These are phyloP conservation scores for Hebeloma cylindrosporum DNA, from an alignment of 768 basidiomycete species.

Conservation along the genomic window DNA sequence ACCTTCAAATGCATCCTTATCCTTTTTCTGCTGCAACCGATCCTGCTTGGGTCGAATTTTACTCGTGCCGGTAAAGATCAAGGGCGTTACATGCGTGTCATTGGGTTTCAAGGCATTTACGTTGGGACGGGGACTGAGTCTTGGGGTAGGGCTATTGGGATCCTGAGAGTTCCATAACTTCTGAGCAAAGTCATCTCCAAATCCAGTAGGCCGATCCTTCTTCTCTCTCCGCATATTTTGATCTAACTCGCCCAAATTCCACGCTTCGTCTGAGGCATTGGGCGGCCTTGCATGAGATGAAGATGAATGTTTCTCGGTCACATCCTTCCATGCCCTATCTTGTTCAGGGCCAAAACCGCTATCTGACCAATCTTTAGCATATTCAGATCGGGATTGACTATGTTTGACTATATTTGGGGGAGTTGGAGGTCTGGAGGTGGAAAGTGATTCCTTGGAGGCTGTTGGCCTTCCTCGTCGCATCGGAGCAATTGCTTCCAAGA, in stretches of 20 bases:
- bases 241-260: slow-evolving; percentile 34
- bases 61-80: slow-evolving; percentile 30
- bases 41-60: slow-evolving; percentile 24
- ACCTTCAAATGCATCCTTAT: slow-evolving; percentile 80
- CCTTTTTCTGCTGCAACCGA: slow-evolving; percentile 22
- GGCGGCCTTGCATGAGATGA: slow-evolving; percentile 4
- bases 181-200: slow-evolving; percentile 68
- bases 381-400: slow-evolving; percentile 10
- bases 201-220: slow-evolving; percentile 38
- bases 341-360: slow-evolving; percentile 40
- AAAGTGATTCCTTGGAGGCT: slow-evolving; percentile 25
- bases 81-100: slow-evolving; percentile 23
- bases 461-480: slow-evolving; percentile 72
- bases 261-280: slow-evolving; percentile 35
- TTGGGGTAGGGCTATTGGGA: slow-evolving; percentile 21
- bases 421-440: slow-evolving; percentile 35
- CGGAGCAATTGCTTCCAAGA: slow-evolving; percentile 76
- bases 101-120: slow-evolving; percentile 18
- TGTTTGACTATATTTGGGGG: slow-evolving; percentile 28
- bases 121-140: slow-evolving; percentile 20
- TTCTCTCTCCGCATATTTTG: slow-evolving; percentile 14
- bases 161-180: slow-evolving; percentile 57
- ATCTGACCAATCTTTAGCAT: slow-evolving; percentile 34
- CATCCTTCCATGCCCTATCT: slow-evolving; percentile 48
- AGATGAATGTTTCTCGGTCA: slow-evolving; percentile 16